Evolutionary conservation across 306 rosid genomes (phyloP), one percentile per base, ranked within the genome.

Genomic region (Mimosa pudica): DNA sequence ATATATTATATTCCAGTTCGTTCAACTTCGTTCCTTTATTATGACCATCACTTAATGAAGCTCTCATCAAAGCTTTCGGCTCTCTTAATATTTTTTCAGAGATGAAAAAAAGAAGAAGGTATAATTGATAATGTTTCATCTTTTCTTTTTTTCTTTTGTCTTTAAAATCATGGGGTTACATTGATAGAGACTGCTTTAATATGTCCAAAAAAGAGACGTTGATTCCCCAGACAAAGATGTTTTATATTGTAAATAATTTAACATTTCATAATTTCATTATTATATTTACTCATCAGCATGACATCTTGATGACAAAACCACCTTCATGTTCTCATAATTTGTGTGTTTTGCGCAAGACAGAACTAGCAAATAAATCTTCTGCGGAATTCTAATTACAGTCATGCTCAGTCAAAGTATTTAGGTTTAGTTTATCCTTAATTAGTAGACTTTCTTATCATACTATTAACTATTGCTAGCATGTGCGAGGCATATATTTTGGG

Each of bases 111-210:
- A 13, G 60, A 85, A 72, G 52, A 72, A 74, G 78, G 82, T 52
- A 62, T 18, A 57, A 57, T 75, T 69, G 68, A 60, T 74, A 7
- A 7, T 68, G 79, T 55, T 41, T 80, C 52, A 47, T 32, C 82
- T 79, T 84, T 79, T 76, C 62, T 79, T 82, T 83, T 79, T 84
- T 79, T 76, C 62, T 79, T 82, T 83, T 85, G 82, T 85, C 91
- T 89, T 84, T 86, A 81, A 49, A 82, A 86, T 79, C 72, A 81
- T 79, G 90, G 90, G 90, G 80, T 73, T 86, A 83, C 83, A 80
- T 73, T 82, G 97, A 87, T 60, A 82, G 81, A 75, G 92, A 85
- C 85, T 8, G 68, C 48, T 82, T 77, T 66, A 66, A 80, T 55
- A 80, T 83, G 85, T 84, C 85, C 86, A 84, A 81, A 86, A 71